These are phyloP conservation scores for Geum urbanum DNA, from an alignment of 306 rosid genomes.

Conservation along the genomic window DNA sequence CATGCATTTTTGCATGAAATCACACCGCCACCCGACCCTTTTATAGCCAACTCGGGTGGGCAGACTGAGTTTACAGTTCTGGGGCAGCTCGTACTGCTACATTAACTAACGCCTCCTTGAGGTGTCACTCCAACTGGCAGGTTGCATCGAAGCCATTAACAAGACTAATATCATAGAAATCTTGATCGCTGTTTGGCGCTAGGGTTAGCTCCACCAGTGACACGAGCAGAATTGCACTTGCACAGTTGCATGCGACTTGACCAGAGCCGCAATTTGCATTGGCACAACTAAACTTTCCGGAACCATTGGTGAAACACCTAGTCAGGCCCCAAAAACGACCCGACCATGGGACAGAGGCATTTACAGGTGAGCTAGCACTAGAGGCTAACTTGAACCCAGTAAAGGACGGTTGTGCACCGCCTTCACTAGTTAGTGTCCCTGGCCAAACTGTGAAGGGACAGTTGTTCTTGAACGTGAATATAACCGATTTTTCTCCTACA, in stretches of 20 bases:
- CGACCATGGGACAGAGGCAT: constrained; percentile 10
- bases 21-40: constrained; percentile 18
- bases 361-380: not conserved
- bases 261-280: constrained; percentile 24
- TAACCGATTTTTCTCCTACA: not conserved
- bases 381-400: constrained; percentile 28
- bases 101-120: not conserved
- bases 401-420: not conserved
- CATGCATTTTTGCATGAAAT: constrained; percentile 38
- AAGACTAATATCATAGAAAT: constrained; percentile 27
- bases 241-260: constrained; percentile 20
- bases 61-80: constrained; percentile 12
- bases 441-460: constrained; percentile 6
- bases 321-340: constrained; percentile 28
- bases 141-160: constrained; percentile 25
- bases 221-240: constrained; percentile 15
- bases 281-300: constrained; percentile 21
- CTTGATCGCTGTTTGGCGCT: constrained; percentile 12
- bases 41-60: not conserved
- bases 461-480: not conserved
- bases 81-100: not conserved
- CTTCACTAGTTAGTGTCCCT: constrained; percentile 3
- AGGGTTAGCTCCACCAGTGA: no score
- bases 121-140: constrained; percentile 2
- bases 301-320: not conserved